Evolutionary conservation across 768 basidiomycete species (phyloP), one percentile per base, ranked within the genome.

Genomic region (Suillus occidentalis): DNA sequence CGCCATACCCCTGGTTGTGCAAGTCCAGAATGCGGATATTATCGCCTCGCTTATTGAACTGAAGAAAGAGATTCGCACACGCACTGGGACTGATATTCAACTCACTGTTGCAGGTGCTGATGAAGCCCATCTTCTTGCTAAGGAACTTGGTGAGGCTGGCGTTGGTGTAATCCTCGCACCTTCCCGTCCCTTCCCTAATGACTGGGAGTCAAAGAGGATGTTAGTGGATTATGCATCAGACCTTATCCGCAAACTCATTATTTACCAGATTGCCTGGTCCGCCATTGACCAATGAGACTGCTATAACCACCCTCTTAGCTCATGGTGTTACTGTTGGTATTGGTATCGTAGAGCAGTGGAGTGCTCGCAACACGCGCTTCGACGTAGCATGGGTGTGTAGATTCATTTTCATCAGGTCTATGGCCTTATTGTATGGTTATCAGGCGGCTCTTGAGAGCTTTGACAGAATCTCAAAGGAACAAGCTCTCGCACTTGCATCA

Each of bases 371-470:
- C 71, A 82, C 90, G 12, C 85, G 90, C 18, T 91, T 94, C 68
- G 94, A 97, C 67, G 77, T 87, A 37, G 91, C 86, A 50, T 96
- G 95, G 94, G 91, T 89, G 66, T 69, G 86, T 78, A 20, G 68
- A 68, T 59, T 45, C 62, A 47, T 1, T 7, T 8, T 37, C n/a
- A 63, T 18, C 69, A 64, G 67, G 62, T 71, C 79, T 56, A 76
- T 80, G 59, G 62, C 18, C 34, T 36, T 16, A 40, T 68, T 2
- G 63, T 60, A n/a, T 36, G 2, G 34, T 58, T 56, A 63, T 2
- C 60, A 82, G 74, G 82, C 82, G 40, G 72, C 81, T 49, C 72
- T 83, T 12, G 79, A 81, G 65, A 74, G 77, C 9, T 70, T 72
- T 22, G 78, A 77, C 7, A 66, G 22, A 18, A 77, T 87, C n/a